phyloP scores from a whole-genome alignment of 768 basidiomycete genomes.

The Russula virescens region DNA sequence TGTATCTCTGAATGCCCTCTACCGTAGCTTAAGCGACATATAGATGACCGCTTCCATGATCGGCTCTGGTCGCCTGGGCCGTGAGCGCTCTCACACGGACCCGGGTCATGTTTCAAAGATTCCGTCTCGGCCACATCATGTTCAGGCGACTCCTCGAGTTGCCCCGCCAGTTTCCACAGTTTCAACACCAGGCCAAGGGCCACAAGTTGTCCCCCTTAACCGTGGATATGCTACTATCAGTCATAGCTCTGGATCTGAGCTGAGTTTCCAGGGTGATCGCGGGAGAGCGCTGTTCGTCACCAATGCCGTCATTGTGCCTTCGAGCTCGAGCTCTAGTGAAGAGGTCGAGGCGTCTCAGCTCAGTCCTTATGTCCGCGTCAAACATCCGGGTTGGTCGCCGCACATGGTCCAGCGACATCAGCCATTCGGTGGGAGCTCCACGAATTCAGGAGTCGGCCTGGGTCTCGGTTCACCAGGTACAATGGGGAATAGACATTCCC shows the following conservation, averaged over 20 bases:
- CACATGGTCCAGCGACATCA: background rate
- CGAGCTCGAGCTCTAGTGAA: slow-evolving; percentile 21
- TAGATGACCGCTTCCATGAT: slow-evolving; percentile 1
- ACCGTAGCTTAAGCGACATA: background rate
- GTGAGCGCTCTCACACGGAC: slow-evolving; percentile 24
- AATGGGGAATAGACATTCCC: background rate
- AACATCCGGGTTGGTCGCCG: slow-evolving; percentile 2
- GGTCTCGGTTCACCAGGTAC: background rate
- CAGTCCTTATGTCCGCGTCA: background rate
- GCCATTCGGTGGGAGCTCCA: background rate
- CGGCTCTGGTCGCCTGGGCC: background rate
- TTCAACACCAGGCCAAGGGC: slow-evolving; percentile 4
- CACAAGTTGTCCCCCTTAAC: background rate
- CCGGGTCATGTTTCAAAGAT: slow-evolving; percentile 22
- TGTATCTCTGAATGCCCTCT: background rate
- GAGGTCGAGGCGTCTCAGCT: background rate
- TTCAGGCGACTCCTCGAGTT: slow-evolving; percentile 13
- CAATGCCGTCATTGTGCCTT: slow-evolving; percentile 18
- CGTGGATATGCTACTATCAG: slow-evolving; percentile 5
- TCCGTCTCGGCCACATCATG: slow-evolving; percentile 14
- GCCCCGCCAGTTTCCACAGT: slow-evolving; percentile 10
- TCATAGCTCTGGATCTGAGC: slow-evolving; percentile 19
- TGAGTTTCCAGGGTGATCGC: slow-evolving; percentile 14
- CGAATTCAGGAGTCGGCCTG: slow-evolving; percentile 15
- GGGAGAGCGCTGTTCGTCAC: slow-evolving; percentile 21